Conservation (phyloP, 148 eudicot species). For the Camellia lanceoleosa region DNA sequence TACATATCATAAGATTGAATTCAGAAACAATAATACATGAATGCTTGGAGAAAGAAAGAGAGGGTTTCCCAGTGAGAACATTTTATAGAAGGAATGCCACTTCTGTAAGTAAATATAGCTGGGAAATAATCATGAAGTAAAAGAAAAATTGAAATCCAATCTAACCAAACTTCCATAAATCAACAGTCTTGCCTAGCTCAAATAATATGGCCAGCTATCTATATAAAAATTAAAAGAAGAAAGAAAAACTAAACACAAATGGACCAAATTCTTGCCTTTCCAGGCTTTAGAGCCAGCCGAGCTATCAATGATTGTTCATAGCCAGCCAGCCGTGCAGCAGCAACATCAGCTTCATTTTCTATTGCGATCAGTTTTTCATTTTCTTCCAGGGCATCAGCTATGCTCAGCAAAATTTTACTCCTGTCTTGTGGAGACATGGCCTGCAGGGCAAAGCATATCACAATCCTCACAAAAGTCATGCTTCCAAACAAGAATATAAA, state of each 20-base stretch:
- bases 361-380: constrained; percentile 50
- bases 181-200: too few relatives aligned
- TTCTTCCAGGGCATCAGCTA: constrained; percentile 86
- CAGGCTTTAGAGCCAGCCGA: constrained; percentile 76
- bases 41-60: not conserved
- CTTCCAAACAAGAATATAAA: not conserved
- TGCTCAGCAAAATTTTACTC: constrained; percentile 59
- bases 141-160: not conserved
- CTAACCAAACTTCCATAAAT: constrained; percentile 1
- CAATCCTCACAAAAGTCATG: not conserved
- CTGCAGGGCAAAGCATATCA: constrained; percentile 37
- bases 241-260: not conserved
- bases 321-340: constrained; percentile 71
- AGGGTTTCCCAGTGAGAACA: not conserved
- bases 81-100: not conserved
- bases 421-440: constrained; percentile 72
- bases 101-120: not conserved
- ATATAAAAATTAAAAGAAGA: not conserved
- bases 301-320: constrained; percentile 72
- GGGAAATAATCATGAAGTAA: constrained; percentile 8
- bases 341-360: constrained; percentile 83
- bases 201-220: too few relatives aligned
- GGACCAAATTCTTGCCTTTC: constrained; percentile 53
- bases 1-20: constrained; percentile 16
- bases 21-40: constrained; percentile 10